Evolutionary conservation across 192 early-diverging fungal species (phyloP), one percentile per base, ranked within the genome.

Genomic region (Coemansia sp.): DNA sequence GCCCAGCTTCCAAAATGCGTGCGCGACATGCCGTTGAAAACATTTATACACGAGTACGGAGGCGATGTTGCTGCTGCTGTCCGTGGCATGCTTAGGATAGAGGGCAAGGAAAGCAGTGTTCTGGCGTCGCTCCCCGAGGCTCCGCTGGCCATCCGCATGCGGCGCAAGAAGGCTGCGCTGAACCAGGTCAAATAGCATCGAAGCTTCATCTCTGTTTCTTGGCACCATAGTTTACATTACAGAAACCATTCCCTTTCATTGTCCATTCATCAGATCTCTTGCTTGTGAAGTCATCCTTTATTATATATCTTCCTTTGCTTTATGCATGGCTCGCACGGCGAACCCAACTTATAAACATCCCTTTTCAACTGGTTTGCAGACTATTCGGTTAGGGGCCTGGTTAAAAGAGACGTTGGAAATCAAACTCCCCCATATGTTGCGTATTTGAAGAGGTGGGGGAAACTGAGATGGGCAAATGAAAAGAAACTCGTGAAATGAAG

Each of bases 1-100:
- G 79, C 70, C 8, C 79, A 76, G 68, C 65, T 81, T 9, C 79
- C 79, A 32, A 68, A 59, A 44, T 69, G 70, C 45, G 79, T 81
- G 63, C 79, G 79, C 7, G 74, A 81, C 1, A 81, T 81, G 79
- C 64, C 74, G 42, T 55, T 81, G 16, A 70, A 68, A 51, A 64
- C 63, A 12, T 81, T 81, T 59, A 58, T 81, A 55, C 73, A 53
- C 32, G 79, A 81, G 41, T 76, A 73, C 32, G 67, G 68, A 22
- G 79, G 79, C 46, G 79, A 81, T 44, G 71, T 81, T 14, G 64
- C 71, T 1, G 65, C 71, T 2, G 79, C 77, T 1, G 72, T 75
- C 17, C 77, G 77, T 20, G 72, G 77, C 7, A 55, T 63, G 19
- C 72, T 80, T 14, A 68, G 57, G 57, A 20, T 80, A 0, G 77